phyloP scores from a whole-genome alignment of 305 asterid species.

The Fraxinus albicans region DNA sequence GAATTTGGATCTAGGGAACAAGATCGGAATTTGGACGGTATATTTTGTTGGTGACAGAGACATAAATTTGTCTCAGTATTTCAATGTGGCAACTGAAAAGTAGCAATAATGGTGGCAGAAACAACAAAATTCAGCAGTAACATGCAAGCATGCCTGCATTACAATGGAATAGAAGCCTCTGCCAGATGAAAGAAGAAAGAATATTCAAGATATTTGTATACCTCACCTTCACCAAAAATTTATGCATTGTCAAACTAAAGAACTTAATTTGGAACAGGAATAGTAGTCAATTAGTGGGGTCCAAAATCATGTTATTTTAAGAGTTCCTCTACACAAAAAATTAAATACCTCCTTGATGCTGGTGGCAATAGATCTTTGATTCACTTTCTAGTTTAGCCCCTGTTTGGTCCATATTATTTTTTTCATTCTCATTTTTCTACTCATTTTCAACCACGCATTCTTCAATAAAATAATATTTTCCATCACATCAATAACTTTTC shows the following conservation, averaged over 20 bases:
- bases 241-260: not conserved
- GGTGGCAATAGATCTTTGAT: slow-evolving; percentile 9
- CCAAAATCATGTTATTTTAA: not conserved
- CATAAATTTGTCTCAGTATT: not conserved
- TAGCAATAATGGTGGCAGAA: slow-evolving; percentile 1
- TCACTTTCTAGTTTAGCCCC: slow-evolving; percentile 1
- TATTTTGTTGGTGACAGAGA: not conserved
- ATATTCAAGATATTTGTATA: not conserved
- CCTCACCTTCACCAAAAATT: not conserved
- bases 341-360: not conserved
- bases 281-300: not conserved
- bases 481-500: too few species aligned
- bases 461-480: too few species aligned
- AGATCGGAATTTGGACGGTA: not conserved
- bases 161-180: slow-evolving; percentile 8
- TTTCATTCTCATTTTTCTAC: too few species aligned
- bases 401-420: too few species aligned
- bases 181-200: not conserved
- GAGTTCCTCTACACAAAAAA: not conserved
- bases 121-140: not conserved
- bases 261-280: slow-evolving; percentile 7
- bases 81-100: not conserved
- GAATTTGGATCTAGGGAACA: not conserved
- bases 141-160: not conserved
- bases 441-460: too few species aligned